Evolutionary conservation across 345 rosid genomes (phyloP).

Genomic region (Noccaea bulbosa): DNA sequence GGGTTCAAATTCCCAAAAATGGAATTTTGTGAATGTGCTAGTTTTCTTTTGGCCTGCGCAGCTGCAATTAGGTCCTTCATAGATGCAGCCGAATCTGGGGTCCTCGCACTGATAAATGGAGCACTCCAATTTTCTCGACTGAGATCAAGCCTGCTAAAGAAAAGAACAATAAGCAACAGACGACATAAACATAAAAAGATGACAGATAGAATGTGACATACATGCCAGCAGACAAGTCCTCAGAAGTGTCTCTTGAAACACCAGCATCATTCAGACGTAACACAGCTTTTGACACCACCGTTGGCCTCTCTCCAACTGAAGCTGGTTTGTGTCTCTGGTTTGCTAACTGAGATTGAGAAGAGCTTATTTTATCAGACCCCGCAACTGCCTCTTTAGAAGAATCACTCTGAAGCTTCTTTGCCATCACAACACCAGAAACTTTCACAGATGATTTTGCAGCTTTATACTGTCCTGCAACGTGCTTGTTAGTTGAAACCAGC

Average conservation of each 20-base stretch:
- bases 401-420: slow-evolving; percentile 58
- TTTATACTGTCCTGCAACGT: slow-evolving; percentile 51
- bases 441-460: slow-evolving; percentile 50
- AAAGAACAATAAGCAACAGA: slow-evolving; percentile 2
- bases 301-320: slow-evolving; percentile 58
- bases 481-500: slow-evolving; percentile 43
- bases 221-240: slow-evolving; percentile 55
- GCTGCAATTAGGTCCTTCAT: slow-evolving; percentile 98
- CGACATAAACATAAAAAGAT: slow-evolving; percentile 21
- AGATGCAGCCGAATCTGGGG: slow-evolving; percentile 68
- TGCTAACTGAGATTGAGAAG: slow-evolving; percentile 53
- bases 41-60: slow-evolving; percentile 92
- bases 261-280: slow-evolving; percentile 45
- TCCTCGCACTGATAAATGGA: slow-evolving; percentile 52
- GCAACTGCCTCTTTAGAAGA: slow-evolving; percentile 49
- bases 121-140: slow-evolving; percentile 53
- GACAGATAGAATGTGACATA: slow-evolving; percentile 40
- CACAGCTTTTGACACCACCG: slow-evolving; percentile 57
- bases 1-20: slow-evolving; percentile 47
- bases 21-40: slow-evolving; percentile 71
- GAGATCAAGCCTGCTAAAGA: slow-evolving; percentile 50
- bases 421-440: slow-evolving; percentile 47
- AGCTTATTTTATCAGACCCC: slow-evolving; percentile 48
- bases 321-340: slow-evolving; percentile 57
- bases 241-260: slow-evolving; percentile 49